phyloP scores from a whole-genome alignment of 371 early-diverging fungal genomes.

The Mortierella sp. region DNA sequence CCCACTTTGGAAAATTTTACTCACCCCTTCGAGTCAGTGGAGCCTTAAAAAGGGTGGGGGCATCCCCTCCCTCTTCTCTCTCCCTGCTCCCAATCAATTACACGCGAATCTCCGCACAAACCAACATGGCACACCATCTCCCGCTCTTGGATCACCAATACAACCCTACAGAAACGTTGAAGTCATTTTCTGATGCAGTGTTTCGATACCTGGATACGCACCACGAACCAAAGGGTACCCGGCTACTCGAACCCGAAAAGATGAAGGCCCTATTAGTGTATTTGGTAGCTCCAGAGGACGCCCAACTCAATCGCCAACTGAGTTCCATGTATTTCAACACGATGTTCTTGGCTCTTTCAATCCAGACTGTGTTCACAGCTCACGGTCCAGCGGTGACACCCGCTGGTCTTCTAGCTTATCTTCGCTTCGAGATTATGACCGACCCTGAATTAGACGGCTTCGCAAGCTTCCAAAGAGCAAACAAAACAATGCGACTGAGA shows the following conservation, averaged over 20 bases:
- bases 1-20: too few relatives aligned
- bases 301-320: neutral
- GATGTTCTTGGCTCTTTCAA: slow-evolving; percentile 10
- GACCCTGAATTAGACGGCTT: slow-evolving; percentile 20
- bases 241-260: slow-evolving; percentile 24
- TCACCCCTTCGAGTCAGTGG: too few relatives aligned
- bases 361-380: slow-evolving; percentile 31
- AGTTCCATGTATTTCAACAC: slow-evolving; percentile 11
- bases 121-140: slow-evolving; percentile 19
- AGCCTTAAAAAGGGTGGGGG: too few relatives aligned
- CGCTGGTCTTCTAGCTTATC: slow-evolving; percentile 25
- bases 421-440: slow-evolving; percentile 30
- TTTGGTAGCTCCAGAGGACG: neutral
- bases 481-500: slow-evolving; percentile 18
- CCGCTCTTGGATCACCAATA: slow-evolving; percentile 27
- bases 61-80: too few relatives aligned
- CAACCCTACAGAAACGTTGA: slow-evolving; percentile 21
- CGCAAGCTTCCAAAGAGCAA: slow-evolving; percentile 5
- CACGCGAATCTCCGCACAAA: slow-evolving; percentile 2
- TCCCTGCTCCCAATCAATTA: neutral
- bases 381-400: slow-evolving; percentile 28
- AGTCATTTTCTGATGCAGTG: slow-evolving; percentile 19
- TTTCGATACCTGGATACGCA: slow-evolving; percentile 23
- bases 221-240: slow-evolving; percentile 19
- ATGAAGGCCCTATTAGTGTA: slow-evolving; percentile 12